Evolutionary conservation across 345 rosid species (phyloP).

Genomic region (Psidium friedrichsthalianum): DNA sequence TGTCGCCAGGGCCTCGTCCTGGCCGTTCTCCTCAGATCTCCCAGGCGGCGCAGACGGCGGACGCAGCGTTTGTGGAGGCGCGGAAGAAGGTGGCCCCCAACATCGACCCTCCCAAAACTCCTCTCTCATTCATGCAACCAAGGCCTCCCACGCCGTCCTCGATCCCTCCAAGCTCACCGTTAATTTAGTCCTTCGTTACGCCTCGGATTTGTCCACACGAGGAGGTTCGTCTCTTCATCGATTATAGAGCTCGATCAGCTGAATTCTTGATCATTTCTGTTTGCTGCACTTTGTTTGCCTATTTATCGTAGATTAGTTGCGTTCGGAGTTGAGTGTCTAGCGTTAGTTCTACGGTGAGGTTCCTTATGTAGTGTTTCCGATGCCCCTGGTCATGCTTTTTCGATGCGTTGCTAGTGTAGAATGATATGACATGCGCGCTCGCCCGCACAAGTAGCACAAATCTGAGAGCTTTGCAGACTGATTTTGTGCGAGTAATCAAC

Average conservation of each 20-base stretch:
- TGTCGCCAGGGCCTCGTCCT: not conserved
- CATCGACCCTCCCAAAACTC: slow-evolving; percentile 76
- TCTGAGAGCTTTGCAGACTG: too few relatives aligned
- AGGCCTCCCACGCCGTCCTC: slow-evolving; percentile 51
- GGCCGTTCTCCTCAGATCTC: slow-evolving; percentile 40
- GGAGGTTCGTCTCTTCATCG: slow-evolving; percentile 24
- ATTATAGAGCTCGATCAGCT: too few relatives aligned
- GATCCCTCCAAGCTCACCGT: slow-evolving; percentile 76
- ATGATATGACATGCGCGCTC: too few relatives aligned
- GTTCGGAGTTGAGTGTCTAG: not conserved
- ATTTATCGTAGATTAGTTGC: not conserved
- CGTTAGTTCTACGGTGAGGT: not conserved
- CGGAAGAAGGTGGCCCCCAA: slow-evolving; percentile 71
- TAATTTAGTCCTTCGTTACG: slow-evolving; percentile 74
- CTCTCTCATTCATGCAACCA: slow-evolving; percentile 54
- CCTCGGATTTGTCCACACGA: slow-evolving; percentile 36
- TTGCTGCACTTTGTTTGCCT: not conserved
- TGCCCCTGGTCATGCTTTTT: too few relatives aligned
- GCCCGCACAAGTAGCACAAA: too few relatives aligned
- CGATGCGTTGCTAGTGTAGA: too few relatives aligned
- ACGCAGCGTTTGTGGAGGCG: slow-evolving; percentile 38
- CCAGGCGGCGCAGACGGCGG: slow-evolving; percentile 30
- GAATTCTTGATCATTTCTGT: too few relatives aligned
- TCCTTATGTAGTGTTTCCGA: not conserved
- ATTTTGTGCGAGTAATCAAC: too few relatives aligned